Evolutionary conservation across 2,329 filamentous ascomycete species (phyloP).

Genomic region (Parastagonospora nodorum): DNA sequence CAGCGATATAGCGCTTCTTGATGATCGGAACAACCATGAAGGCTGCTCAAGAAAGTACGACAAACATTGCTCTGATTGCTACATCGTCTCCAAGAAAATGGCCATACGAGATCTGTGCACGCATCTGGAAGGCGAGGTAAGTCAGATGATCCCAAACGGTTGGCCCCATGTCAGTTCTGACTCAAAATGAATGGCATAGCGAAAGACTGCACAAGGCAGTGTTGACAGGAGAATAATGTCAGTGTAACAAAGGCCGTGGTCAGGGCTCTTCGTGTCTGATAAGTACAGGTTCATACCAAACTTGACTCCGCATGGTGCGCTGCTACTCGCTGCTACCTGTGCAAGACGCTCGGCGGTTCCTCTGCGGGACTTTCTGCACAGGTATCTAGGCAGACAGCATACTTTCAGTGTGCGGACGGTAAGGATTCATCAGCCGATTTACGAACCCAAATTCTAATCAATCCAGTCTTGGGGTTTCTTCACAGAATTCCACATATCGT

Average conservation of each 20-base stretch:
- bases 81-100: slow-evolving; percentile 9
- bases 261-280: too few relatives aligned
- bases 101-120: slow-evolving; percentile 9
- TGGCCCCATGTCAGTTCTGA: too few relatives aligned
- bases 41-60: slow-evolving; percentile 8
- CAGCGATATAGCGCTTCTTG: slow-evolving; percentile 12
- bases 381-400: slow-evolving; percentile 16
- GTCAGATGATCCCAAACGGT: too few relatives aligned
- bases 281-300: slow-evolving; percentile 23
- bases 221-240: background rate
- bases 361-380: slow-evolving; percentile 15
- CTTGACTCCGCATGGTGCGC: slow-evolving; percentile 11
- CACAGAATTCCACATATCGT: slow-evolving; percentile 24
- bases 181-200: too few relatives aligned
- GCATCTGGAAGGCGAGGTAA: too few relatives aligned
- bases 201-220: slow-evolving; percentile 19
- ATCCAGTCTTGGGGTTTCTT: slow-evolving; percentile 17
- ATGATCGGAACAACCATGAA: slow-evolving; percentile 19
- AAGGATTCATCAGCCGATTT: background rate
- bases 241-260: too few relatives aligned
- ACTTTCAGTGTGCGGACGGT: slow-evolving; percentile 10
- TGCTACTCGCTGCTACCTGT: slow-evolving; percentile 13
- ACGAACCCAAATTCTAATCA: too few relatives aligned
- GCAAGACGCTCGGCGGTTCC: slow-evolving; percentile 9
- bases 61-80: slow-evolving; percentile 5